Conservation (phyloP, 2,329 filamentous ascomycete species). For the Ophiostoma tasmaniense region DNA sequence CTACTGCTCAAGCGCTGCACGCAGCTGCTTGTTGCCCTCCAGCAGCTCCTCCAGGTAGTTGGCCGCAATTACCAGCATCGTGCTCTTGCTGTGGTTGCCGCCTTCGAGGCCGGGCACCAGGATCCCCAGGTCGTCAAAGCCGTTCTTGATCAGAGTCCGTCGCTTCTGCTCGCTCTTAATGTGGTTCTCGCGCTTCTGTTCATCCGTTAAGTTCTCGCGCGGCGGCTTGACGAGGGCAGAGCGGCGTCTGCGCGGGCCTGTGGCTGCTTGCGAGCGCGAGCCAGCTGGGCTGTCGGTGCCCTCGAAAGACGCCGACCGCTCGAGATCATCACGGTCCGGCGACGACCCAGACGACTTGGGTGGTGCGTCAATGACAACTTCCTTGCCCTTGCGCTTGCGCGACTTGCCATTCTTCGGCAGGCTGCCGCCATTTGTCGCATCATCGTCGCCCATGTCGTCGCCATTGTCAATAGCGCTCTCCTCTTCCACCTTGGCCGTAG, state of each 20-base stretch:
- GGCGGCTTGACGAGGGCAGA: slow-evolving; percentile 33
- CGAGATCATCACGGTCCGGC: neutral
- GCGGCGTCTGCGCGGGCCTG: slow-evolving; percentile 5
- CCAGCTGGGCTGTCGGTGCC: neutral
- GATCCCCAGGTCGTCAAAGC: slow-evolving; percentile 70
- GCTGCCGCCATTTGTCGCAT: neutral
- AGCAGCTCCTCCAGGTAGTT: slow-evolving; percentile 70
- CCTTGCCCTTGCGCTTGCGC: slow-evolving; percentile 15
- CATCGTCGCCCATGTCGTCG: neutral
- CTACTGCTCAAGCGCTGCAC: neutral
- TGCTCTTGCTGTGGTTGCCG: slow-evolving; percentile 75
- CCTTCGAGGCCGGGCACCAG: slow-evolving; percentile 67
- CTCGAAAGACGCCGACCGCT: neutral
- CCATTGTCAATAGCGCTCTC: neutral
- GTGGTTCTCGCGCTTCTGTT: slow-evolving; percentile 78
- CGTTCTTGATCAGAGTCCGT: slow-evolving; percentile 69
- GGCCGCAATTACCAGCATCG: slow-evolving; percentile 64
- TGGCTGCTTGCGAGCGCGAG: neutral
- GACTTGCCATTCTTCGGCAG: slow-evolving; percentile 1
- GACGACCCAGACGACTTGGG: slow-evolving; percentile 9
- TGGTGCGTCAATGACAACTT: neutral
- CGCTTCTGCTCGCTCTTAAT: slow-evolving; percentile 84
- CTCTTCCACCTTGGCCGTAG: neutral
- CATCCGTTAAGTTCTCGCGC: slow-evolving; percentile 67
- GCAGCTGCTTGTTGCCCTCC: slow-evolving; percentile 55